Evolutionary conservation across 2,329 filamentous ascomycete species (phyloP).

Genomic region (Colletotrichum filicis): DNA sequence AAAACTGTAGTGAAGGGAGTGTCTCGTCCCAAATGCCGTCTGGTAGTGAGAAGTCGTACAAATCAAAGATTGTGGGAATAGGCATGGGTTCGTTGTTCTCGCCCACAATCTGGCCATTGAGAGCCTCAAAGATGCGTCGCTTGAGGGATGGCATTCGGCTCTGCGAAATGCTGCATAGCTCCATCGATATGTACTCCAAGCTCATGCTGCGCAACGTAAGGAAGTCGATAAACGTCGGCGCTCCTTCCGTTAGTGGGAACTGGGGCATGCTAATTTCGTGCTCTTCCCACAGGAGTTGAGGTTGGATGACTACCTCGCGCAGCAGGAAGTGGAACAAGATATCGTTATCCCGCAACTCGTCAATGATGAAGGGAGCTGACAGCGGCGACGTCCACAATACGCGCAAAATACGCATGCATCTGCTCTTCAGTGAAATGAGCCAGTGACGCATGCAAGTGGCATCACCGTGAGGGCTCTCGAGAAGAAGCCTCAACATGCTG

Average conservation of each 20-base stretch:
- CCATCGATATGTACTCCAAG: slow-evolving; percentile 86
- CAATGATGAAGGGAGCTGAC: slow-evolving; percentile 78
- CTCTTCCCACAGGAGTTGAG: slow-evolving; percentile 80
- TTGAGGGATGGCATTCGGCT: slow-evolving; percentile 77
- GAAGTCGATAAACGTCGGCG: slow-evolving; percentile 79
- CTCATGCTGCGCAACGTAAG: slow-evolving; percentile 80
- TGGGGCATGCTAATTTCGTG: slow-evolving; percentile 67
- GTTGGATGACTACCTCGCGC: slow-evolving; percentile 76
- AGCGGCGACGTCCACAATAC: slow-evolving; percentile 87
- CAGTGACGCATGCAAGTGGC: slow-evolving; percentile 72
- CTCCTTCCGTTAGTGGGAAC: slow-evolving; percentile 77
- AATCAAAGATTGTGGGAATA: slow-evolving; percentile 85
- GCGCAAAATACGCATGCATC: slow-evolving; percentile 78
- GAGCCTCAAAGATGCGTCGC: slow-evolving; percentile 73
- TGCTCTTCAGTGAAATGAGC: slow-evolving; percentile 76
- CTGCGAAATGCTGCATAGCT: slow-evolving; percentile 82
- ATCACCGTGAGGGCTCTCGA: slow-evolving; percentile 74
- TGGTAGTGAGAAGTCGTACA: slow-evolving; percentile 85
- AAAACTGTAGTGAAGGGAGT: slow-evolving; percentile 66
- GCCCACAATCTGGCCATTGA: slow-evolving; percentile 80
- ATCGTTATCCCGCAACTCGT: slow-evolving; percentile 82
- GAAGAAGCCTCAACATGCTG: slow-evolving; percentile 76
- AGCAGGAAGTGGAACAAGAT: slow-evolving; percentile 83
- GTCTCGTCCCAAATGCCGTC: slow-evolving; percentile 62
- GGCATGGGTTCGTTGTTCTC: slow-evolving; percentile 73